Base-by-base conservation (phyloP, 495 filamentous ascomycete genomes). In the Xanthoparmelia taractica region DNA sequence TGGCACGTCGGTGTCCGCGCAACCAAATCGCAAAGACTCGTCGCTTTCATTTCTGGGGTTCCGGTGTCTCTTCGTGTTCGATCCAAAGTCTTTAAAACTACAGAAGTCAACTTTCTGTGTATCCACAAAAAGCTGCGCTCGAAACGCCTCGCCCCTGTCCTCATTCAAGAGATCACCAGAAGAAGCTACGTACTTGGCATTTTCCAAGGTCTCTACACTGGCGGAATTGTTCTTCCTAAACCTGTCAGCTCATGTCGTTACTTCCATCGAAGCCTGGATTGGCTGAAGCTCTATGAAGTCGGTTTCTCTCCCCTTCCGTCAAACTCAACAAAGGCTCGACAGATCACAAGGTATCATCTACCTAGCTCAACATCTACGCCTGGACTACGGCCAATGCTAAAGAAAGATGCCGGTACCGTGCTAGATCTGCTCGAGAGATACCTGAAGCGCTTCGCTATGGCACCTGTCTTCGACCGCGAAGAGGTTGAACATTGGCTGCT, bases 91-190 rank as follows among this genome's bases (percentile, higher is more conserved):
- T 73, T 97, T 67, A 85, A 85, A 59, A 85, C 86, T 60, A 92
- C 88, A 38, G 94, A 98, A 72, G 92, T 97, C 76, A 97, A 98
- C 77, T 97, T 96, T 79, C 87, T 98, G 59, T 95, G 91, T 72
- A 85, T 97, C 65, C 95, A 97, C 80, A 97, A 96, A 80, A 97
- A 97, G 75, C 85, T 98, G 12, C 89, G 95, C 48, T 85, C 87
- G 18, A 97, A 98, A 75, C 86, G 95, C 15, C 82, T 98, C 45
- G 83, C 94, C 0, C 94, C 94, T 0, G 87, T 96, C 6, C 82
- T 98, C 47, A 98, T 98, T 77, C 95, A 97, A 72, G 94, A 97
- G 72, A 91, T 98, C 71, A 97, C 94, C 13, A 86, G 94, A 25
- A 83, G 90, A 57, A 92, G 90, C 77, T 93, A 97, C 73, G 70